phyloP scores from a whole-genome alignment of 805 yeast genomes.

The Grigorovia yakushimaensis region DNA sequence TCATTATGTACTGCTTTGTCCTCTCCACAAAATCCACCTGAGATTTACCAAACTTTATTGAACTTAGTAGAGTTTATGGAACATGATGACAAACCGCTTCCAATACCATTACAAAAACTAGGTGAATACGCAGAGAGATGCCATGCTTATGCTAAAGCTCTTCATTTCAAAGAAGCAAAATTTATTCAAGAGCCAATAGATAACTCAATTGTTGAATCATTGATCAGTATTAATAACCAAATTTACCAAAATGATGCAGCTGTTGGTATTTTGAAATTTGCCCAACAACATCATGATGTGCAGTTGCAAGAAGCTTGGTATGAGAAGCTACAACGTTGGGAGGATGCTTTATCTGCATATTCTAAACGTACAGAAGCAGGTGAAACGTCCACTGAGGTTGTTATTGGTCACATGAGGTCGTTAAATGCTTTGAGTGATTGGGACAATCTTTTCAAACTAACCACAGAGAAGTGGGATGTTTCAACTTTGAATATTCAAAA shows the following conservation, averaged over 20 bases:
- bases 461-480: constrained; percentile 72
- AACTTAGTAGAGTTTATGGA: constrained; percentile 93
- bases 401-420: constrained; percentile 95
- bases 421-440: constrained; percentile 94
- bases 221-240: constrained; percentile 86
- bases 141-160: constrained; percentile 93
- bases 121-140: constrained; percentile 89
- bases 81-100: constrained; percentile 88
- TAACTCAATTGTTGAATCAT: constrained; percentile 79
- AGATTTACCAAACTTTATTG: constrained; percentile 77
- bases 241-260: constrained; percentile 95
- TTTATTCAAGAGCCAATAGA: constrained; percentile 80
- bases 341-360: constrained; percentile 85
- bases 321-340: constrained; percentile 93
- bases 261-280: constrained; percentile 85
- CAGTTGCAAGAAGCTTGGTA: constrained; percentile 94
- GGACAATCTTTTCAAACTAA: constrained; percentile 81
- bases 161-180: constrained; percentile 90
- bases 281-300: constrained; percentile 76
- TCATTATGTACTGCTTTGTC: constrained; percentile 77
- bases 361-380: constrained; percentile 52
- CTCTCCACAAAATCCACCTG: constrained; percentile 87
- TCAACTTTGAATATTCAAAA: constrained; percentile 64
- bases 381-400: constrained; percentile 63
- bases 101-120: constrained; percentile 73